Base-by-base conservation (phyloP, 306 rosid genomes). In the Inga oerstediana region DNA sequence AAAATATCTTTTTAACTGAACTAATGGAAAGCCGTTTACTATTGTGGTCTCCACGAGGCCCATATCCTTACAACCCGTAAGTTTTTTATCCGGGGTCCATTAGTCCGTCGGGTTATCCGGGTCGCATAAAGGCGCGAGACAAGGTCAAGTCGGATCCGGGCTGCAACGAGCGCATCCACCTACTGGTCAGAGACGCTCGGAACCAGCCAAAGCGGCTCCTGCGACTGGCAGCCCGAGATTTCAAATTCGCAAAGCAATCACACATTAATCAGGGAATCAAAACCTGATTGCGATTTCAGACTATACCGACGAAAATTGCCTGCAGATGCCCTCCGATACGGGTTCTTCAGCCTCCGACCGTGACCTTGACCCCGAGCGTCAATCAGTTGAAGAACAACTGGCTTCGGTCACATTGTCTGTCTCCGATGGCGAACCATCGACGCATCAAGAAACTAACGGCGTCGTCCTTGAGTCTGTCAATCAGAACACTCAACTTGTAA, bases 261-360 rank as follows among this genome's bases (percentile, higher is more conserved):
- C 24, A 17, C 64, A 30, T 27, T 22, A 13, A 46, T 27, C 58
- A 12, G 3, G 39, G 0, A 43, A 20, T 71, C 54, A 41, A 70
- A 12, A n/a, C 15, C 65, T 74, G 37, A 9, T 30, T 73, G 3
- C 15, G 43, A 3, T 73, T 73, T 73, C 61, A 5, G 11, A 44
- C 56, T 32, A 72, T 44, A 22, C 10, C 24, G 13, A 45, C 32
- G 16, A 17, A 74, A 51, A 16, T 74, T 34, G 17, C 62, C 20
- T 3, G 62, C 62, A 30, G 64, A 91, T 91, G 95, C 81, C 95
- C 81, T 90, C 87, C 59, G 79, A 79, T 78, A 71, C 86, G 32
- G 70, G 83, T 74, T 80, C 91, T 44, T 74, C 87, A 22, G 44
- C 73, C 62, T 84, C 89, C 72, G 92, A 90, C 76, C 10, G 30